Percentiles rank a stretch among this genome's conserved stretches.
These are phyloP conservation scores for Arachis hypogaea DNA, from an alignment of 306 rosid genomes.

Conservation along the genomic window DNA sequence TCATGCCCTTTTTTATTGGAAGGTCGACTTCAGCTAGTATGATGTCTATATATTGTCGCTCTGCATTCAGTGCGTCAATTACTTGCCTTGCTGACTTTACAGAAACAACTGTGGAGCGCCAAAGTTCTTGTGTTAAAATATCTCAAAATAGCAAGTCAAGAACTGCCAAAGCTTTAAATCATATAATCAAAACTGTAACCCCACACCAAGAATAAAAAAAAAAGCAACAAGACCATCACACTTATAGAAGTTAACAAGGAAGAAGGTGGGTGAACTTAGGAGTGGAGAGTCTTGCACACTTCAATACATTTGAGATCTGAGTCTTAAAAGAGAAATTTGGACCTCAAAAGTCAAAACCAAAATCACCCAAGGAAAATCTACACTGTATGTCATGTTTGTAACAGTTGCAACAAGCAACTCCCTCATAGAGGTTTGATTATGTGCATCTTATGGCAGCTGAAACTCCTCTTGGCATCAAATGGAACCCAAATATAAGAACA, in stretches of 20 bases:
- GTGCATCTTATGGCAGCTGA: background rate
- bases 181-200: constrained; percentile 13
- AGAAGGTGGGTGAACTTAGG: background rate
- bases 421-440: background rate
- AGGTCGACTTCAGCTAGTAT: constrained; percentile 93
- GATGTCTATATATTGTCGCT: constrained; percentile 86
- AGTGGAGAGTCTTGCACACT: background rate
- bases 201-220: constrained; percentile 1
- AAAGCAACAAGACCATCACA: constrained; percentile 27
- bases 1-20: constrained; percentile 83
- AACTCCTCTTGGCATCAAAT: background rate
- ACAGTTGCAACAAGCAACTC: constrained; percentile 26
- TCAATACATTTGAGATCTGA: background rate
- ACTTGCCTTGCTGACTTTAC: constrained; percentile 90
- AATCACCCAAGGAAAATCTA: constrained; percentile 19
- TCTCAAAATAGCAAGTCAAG: constrained; percentile 9
- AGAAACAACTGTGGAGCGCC: constrained; percentile 62
- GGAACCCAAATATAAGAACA: background rate
- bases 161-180: constrained; percentile 24
- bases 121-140: constrained; percentile 29
- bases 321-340: background rate
- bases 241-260: background rate
- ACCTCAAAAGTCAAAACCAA: constrained; percentile 15
- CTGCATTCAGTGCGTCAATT: constrained; percentile 94
- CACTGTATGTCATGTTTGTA: background rate